Evolutionary conservation across 371 early-diverging fungal species (phyloP), one percentile per base, ranked within the genome.

Genomic region (Rhizopus stolonifer): DNA sequence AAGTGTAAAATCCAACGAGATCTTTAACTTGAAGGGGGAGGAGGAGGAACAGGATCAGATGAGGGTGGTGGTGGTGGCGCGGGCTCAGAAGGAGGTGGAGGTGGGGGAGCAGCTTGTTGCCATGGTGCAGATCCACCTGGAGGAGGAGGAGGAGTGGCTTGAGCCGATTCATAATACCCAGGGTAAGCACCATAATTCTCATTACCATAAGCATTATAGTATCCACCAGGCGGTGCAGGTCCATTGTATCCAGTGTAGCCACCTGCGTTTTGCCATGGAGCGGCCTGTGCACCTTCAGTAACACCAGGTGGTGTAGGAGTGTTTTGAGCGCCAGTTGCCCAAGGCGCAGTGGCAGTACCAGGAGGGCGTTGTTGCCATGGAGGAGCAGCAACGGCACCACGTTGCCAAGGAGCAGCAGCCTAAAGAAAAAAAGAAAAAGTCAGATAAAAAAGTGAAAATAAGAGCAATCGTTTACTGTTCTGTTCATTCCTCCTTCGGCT

Each of bases 371-470:
- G 62, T 43, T 70, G 69, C 67, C 71, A 75, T 32, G 72, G 75
- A 48, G 73, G 68, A 15, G 67, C 63, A 8, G 59, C 56, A 9
- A 57, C 65, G 14, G 39, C 31, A 4, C 59, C 45, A 39, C 76
- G 81, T 44, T 83, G 83, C 83, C 83, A 83, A 45, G 84, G 82
- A 43, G 82, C 76, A 54, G 56, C 53, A 34, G 47, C 52, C 51
- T 61, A 52, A 39, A 52, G 19, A 18, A 49, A 45, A 32, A 15
- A 5, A 7, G 69, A 69, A 42, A 61, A 56, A 38, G 65, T 50
- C 61, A 64, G 38, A 18, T 23, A 9, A 44, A 19, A 49, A n/a
- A 33, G 39, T 21, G 29, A 26, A 23, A 46, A 25, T 24, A 17
- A 42, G 14, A 32, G 36, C 46, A 3, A 17, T 4, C n/a, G 49